A percentile compares a stretch with the other conserved stretches of the same genome.
Conservation (phyloP, 2,329 filamentous ascomycete genomes). For the Magnaporthiopsis incrustans region DNA sequence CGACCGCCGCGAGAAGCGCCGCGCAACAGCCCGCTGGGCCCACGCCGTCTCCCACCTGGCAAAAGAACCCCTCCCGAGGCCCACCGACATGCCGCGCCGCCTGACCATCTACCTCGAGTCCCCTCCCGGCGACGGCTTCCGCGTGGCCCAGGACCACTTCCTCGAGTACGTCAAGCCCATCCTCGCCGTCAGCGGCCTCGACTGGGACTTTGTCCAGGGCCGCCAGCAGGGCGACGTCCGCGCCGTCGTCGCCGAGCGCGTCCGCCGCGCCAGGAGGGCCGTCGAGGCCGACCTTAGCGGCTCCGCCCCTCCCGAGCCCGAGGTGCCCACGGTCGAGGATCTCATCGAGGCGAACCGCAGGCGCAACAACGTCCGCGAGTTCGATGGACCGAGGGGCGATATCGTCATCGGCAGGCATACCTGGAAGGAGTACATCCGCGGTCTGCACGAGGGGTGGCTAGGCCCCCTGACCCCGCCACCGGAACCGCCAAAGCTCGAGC, state of each 20-base stretch:
- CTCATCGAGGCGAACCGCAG: constrained; percentile 55
- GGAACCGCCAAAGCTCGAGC: constrained; percentile 19
- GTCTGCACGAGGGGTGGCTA: constrained; percentile 92
- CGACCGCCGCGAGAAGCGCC: constrained; percentile 84
- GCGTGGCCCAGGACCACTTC: constrained; percentile 87
- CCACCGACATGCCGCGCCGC: constrained; percentile 69
- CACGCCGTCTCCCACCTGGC: constrained; percentile 78
- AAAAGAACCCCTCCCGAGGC: constrained; percentile 58
- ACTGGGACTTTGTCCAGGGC: constrained; percentile 95
- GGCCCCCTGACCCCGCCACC: constrained; percentile 66
- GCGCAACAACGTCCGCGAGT: constrained; percentile 60
- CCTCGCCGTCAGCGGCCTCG: constrained; percentile 77
- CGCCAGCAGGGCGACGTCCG: constrained; percentile 87
- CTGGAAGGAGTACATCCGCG: constrained; percentile 96
- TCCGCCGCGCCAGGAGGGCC: constrained; percentile 61
- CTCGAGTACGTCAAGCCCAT: constrained; percentile 93
- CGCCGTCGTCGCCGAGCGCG: constrained; percentile 76
- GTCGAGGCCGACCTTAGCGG: constrained; percentile 37
- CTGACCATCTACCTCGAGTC: constrained; percentile 80
- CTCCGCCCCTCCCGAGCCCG: constrained; percentile 30
- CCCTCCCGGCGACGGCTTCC: constrained; percentile 78
- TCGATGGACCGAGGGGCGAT: constrained; percentile 70
- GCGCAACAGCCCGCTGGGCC: constrained; percentile 79
- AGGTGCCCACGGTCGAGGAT: constrained; percentile 47
- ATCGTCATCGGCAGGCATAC: constrained; percentile 83